Base-by-base conservation (phyloP, 768 basidiomycete genomes). In the Daedaleopsis nitida region DNA sequence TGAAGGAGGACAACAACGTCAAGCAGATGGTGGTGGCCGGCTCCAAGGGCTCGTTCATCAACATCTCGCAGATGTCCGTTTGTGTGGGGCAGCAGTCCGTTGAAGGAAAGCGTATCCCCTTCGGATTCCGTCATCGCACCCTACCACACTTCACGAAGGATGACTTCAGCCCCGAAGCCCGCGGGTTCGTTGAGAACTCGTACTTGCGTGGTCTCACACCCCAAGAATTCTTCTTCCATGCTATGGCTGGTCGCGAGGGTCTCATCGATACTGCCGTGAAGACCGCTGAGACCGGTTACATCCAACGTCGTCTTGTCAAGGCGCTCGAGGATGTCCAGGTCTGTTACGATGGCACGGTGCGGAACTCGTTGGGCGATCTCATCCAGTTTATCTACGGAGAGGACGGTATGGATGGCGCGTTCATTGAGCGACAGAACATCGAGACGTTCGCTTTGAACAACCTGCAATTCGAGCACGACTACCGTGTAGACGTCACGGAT, bases 1-100 rank as follows among this genome's bases (percentile, higher is more conserved):
- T 98, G 83, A 98, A 98, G 82, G 93, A 94, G 74, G 96, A 97
- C 77, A 98, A 99, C 82, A 98, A 98, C 69, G 96, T 98, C 80
- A 99, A 98, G 83, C 97, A 98, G 84, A 99, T 99, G 97, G 96
- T 98, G 71, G 94, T 96, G 7, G 96, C 97, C 11, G 97, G 97
- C 24, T 97, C 97, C 13, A 98, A 99, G 77, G 95, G 96, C 76
- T 95, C 95, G 0, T 96, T 94, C 81, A 99, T 98, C 83, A 99
- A 99, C 76, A 98, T 99, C 70, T 98, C 97, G 12, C 97, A 99
- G 77, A 98, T 98, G 97, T 96, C 96, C 17, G 96, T 96, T 58
- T 95, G 95, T 81, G 97, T 99, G 44, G 97, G 97, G 24, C 97
- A 98, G 76, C 96, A 98, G 78, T 90, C 88, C 68, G 96, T 99